These are phyloP conservation scores for Trichomonascaceae sp. DNA, from an alignment of 1,139 yeast genomes.

Conservation along the genomic window DNA sequence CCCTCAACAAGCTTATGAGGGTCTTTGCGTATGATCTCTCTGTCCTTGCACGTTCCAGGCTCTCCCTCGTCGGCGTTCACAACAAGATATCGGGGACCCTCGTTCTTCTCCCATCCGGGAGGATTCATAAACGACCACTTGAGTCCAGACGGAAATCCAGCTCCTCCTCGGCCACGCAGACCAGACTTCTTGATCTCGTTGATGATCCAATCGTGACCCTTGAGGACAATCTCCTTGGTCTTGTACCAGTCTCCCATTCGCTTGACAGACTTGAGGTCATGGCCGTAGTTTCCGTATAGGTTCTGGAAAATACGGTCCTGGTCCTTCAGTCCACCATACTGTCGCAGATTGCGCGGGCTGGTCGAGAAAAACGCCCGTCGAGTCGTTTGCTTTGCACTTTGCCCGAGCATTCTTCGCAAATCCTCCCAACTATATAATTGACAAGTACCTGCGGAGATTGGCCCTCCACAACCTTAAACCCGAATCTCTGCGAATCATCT, in stretches of 20 bases:
- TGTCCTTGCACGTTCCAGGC: slow-evolving; percentile 86
- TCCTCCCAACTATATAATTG: too few relatives aligned
- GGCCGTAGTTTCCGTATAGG: slow-evolving; percentile 60
- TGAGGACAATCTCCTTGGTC: slow-evolving; percentile 68
- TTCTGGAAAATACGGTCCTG: slow-evolving; percentile 81
- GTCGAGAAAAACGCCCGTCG: neutral
- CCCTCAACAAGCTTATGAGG: slow-evolving; percentile 87
- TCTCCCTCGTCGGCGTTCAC: slow-evolving; percentile 92
- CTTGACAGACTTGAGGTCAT: slow-evolving; percentile 58
- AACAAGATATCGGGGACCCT: slow-evolving; percentile 74
- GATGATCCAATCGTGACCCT: slow-evolving; percentile 82
- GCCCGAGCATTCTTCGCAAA: neutral
- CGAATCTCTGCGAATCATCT: too few relatives aligned
- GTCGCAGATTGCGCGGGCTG: slow-evolving; percentile 21
- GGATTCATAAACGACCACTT: slow-evolving; percentile 93
- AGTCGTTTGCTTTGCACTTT: neutral
- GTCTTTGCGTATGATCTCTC: slow-evolving; percentile 80
- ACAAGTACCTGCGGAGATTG: too few relatives aligned
- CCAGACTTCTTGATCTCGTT: slow-evolving; percentile 78
- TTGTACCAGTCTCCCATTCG: slow-evolving; percentile 85
- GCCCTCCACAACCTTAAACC: too few relatives aligned
- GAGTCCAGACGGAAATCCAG: slow-evolving; percentile 82
- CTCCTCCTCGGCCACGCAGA: slow-evolving; percentile 85
- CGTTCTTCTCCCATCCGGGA: slow-evolving; percentile 84
- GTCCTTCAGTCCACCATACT: slow-evolving; percentile 69